Base-by-base conservation (phyloP, 139 green algal species). In the Coelastrella sp. region DNA sequence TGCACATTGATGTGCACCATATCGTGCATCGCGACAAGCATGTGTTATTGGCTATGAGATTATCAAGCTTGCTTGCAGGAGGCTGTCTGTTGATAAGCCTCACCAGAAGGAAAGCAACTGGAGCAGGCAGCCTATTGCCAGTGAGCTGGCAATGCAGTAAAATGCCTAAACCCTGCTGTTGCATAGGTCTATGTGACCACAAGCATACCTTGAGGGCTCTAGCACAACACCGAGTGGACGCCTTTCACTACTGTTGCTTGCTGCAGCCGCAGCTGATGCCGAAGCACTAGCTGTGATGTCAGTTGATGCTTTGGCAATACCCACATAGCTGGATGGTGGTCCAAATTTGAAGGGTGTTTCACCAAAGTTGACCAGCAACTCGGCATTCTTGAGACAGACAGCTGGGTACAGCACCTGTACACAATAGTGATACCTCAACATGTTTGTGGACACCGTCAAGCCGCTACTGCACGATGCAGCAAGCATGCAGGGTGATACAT, bases 341-440 rank as follows among this genome's bases (percentile, higher is more conserved):
- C 57, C 50, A 83, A 85, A 83, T 37, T 81, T 77, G 79, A 94
- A 89, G 2, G 64, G 48, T 6, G 21, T 23, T 2, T 25, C 73
- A 21, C 91, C 91, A 79, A 95, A 95, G 51, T 96, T 96, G 62
- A 94, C 37, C 0, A 30, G n/a, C 78, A 96, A 57, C 89, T 97
- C 94, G 9, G 93, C 93, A 76, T 96, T 95, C 69, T 96, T 96
- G 37, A 98, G 88, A 66, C 81, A 93, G 37, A 97, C 76, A 38
- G 94, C 91, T 0, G 95, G 95, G 80, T 93, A 95, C 35, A 97
- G 88, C 19, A 88, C 75, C 80, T 91, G 77, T 53, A 11, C 8
- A 11, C 11, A 11, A 11, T 53, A 53, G 45, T 53, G 45, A 53
- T 53, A 11, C 45, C 45, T 53, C 45, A 53, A 21, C 45, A 53